A percentile compares a stretch with the other conserved stretches of the same genome.
These are phyloP conservation scores for Pleurotus tuber-regium DNA, from an alignment of 768 basidiomycete genomes.

Conservation along the genomic window DNA sequence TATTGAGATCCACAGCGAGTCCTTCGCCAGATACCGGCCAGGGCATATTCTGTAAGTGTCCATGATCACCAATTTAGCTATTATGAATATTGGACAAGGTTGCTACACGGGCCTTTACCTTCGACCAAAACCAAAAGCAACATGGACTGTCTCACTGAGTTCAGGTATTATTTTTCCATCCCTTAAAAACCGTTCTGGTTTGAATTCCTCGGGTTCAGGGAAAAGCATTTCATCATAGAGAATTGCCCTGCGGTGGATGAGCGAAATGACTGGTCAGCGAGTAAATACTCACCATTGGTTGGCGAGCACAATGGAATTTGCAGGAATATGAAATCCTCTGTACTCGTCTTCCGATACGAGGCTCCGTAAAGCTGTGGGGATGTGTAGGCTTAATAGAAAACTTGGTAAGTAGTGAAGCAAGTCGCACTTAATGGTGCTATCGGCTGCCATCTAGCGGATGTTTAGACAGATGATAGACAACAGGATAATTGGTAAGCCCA, in stretches of 20 bases:
- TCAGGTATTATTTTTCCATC: constrained; percentile 14
- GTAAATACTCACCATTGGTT: constrained; percentile 30
- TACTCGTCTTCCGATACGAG: constrained; percentile 41
- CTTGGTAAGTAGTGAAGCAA: too few relatives aligned
- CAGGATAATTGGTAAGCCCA: too few relatives aligned
- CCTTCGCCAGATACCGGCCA: constrained; percentile 29
- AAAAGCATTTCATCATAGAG: constrained; percentile 13
- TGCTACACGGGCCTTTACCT: background rate
- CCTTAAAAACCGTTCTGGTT: constrained; percentile 19
- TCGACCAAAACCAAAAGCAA: constrained; percentile 2
- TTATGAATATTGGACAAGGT: background rate
- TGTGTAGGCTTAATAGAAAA: too few relatives aligned
- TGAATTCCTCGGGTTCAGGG: constrained; percentile 19
- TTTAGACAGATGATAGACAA: constrained; percentile 23
- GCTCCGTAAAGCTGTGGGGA: constrained; percentile 30
- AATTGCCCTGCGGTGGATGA: constrained; percentile 8
- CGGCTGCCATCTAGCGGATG: background rate
- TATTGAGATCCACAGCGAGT: constrained; percentile 24
- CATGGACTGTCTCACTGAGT: background rate
- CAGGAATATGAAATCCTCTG: constrained; percentile 42
- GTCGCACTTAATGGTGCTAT: background rate
- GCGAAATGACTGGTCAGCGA: too few relatives aligned
- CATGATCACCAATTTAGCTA: too few relatives aligned
- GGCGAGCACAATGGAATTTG: constrained; percentile 33
- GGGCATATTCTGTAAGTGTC: constrained; percentile 30